phyloP scores from a whole-genome alignment of 1,139 yeast genomes.

The Debaryomyces coudertii region DNA sequence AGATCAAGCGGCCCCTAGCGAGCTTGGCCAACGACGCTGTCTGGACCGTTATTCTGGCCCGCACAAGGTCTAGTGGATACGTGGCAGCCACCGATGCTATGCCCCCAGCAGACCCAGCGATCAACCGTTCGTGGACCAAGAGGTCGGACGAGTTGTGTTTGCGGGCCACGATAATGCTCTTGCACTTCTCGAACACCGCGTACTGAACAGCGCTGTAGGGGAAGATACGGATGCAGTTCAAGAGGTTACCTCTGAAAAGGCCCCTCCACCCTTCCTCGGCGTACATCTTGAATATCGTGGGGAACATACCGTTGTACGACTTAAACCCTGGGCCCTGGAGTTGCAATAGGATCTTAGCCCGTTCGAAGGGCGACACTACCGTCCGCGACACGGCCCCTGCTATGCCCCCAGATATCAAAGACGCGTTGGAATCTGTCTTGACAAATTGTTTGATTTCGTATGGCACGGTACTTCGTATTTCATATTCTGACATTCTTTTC shows the following conservation, averaged over 20 bases:
- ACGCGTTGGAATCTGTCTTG: slow-evolving; percentile 56
- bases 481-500: background rate
- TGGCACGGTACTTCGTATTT: background rate
- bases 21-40: slow-evolving; percentile 73
- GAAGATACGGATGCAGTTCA: slow-evolving; percentile 85
- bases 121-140: slow-evolving; percentile 54
- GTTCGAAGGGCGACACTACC: slow-evolving; percentile 90
- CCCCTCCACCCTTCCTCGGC: slow-evolving; percentile 90
- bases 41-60: slow-evolving; percentile 87
- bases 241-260: slow-evolving; percentile 84
- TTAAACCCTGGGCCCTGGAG: slow-evolving; percentile 77
- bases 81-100: slow-evolving; percentile 79
- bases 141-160: slow-evolving; percentile 43
- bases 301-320: slow-evolving; percentile 72
- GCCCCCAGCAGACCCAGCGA: slow-evolving; percentile 85
- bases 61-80: slow-evolving; percentile 87
- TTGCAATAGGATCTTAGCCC: slow-evolving; percentile 90
- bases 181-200: slow-evolving; percentile 77
- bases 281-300: slow-evolving; percentile 79
- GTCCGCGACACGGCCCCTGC: slow-evolving; percentile 96
- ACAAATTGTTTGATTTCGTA: slow-evolving; percentile 32
- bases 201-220: slow-evolving; percentile 97
- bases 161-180: slow-evolving; percentile 42
- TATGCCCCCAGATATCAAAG: slow-evolving; percentile 60
- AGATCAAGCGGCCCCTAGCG: slow-evolving; percentile 44